Percentiles rank a stretch among this genome's conserved stretches.
phyloP scores from a whole-genome alignment of 768 basidiomycete genomes.

The Tricholoma saponaceum region DNA sequence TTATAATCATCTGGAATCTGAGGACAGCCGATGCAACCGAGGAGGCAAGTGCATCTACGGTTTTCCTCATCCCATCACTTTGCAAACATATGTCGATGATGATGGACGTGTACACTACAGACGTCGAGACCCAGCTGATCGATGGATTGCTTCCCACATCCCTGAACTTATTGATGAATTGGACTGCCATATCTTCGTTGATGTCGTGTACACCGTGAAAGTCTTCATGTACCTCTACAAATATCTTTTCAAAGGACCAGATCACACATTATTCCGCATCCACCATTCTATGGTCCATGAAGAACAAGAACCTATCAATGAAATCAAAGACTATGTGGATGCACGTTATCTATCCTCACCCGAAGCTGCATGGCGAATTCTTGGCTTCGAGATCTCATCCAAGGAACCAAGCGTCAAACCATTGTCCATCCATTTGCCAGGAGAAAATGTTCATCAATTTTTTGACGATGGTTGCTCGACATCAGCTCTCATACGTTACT shows the following conservation, averaged over 20 bases:
- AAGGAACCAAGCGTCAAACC: conserved; percentile 2
- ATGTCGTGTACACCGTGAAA: neutral
- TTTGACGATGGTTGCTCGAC: neutral
- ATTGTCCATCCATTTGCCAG: conserved; percentile 5
- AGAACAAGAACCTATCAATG: neutral
- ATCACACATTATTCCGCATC: neutral
- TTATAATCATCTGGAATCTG: neutral
- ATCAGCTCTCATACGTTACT: neutral
- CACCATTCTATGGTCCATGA: neutral
- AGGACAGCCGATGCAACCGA: neutral
- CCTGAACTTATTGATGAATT: neutral
- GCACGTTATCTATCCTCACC: conserved; percentile 1
- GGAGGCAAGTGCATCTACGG: neutral
- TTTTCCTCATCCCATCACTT: conserved; percentile 1
- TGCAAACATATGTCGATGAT: neutral
- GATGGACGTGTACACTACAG: neutral
- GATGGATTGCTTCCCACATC: neutral
- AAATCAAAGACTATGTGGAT: conserved; percentile 6
- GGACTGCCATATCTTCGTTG: conserved; percentile 3
- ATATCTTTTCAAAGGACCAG: conserved; percentile 8
- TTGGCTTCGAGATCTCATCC: conserved; percentile 6
- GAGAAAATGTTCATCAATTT: neutral
- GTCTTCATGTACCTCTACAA: conserved; percentile 10
- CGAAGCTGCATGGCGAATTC: conserved; percentile 9
- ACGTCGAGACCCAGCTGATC: neutral